These are phyloP conservation scores for Colletotrichum sp. DNA, from an alignment of 2,329 filamentous ascomycete species.

Conservation along the genomic window DNA sequence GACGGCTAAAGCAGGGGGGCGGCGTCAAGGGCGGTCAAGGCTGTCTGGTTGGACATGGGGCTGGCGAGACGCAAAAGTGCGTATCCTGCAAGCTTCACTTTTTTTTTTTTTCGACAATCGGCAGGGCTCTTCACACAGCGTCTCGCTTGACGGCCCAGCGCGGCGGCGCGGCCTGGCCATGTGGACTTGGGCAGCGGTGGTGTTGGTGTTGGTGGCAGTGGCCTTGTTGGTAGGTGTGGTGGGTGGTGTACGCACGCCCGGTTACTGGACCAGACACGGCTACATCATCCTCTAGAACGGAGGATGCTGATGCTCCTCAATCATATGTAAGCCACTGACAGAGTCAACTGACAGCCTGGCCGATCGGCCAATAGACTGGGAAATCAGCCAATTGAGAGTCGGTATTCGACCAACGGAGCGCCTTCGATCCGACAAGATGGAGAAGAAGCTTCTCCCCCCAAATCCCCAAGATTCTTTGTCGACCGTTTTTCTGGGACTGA, in stretches of 20 bases:
- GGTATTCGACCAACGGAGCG: background rate
- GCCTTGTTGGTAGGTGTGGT: background rate
- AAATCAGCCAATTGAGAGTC: background rate
- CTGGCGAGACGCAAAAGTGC: background rate
- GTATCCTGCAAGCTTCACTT: conserved; percentile 10
- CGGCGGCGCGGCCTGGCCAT: background rate
- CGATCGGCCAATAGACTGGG: background rate
- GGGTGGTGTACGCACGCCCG: conserved; percentile 13
- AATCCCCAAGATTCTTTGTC: background rate
- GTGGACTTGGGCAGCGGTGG: conserved; percentile 4
- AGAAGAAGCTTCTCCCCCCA: background rate
- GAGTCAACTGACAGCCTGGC: background rate
- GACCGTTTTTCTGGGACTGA: background rate
- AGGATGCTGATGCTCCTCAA: background rate
- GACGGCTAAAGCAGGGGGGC: background rate
- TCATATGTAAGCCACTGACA: background rate
- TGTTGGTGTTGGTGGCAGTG: background rate
- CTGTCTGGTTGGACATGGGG: background rate
- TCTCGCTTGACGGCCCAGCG: background rate
- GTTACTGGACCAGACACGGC: conserved; percentile 14
- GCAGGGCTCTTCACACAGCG: background rate
- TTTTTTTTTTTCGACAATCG: conserved; percentile 2
- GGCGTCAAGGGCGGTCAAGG: conserved; percentile 1
- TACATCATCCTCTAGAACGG: conserved; percentile 11
- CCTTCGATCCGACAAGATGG: background rate